Conservation (phyloP, 1,284 basidiomycete genomes). For the Baeospora myosura region DNA sequence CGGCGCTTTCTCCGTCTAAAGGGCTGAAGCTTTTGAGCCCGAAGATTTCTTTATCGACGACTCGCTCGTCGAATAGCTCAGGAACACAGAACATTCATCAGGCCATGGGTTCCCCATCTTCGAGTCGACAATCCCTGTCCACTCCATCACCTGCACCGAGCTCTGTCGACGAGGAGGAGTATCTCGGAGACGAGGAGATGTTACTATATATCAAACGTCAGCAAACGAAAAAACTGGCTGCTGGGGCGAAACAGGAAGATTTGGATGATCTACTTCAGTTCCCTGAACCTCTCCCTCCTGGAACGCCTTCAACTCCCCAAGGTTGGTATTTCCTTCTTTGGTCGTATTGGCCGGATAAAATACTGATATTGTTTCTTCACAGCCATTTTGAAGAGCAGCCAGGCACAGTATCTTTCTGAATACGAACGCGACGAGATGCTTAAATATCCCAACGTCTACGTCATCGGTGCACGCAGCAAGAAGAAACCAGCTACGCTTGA, state of each 20-base stretch:
- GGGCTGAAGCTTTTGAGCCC: conserved; percentile 72
- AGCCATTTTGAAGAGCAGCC: conserved; percentile 59
- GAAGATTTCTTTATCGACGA: conserved; percentile 57
- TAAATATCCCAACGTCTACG: conserved; percentile 84
- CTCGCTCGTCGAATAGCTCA: conserved; percentile 46
- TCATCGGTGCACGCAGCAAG: conserved; percentile 69
- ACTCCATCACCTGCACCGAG: conserved; percentile 75
- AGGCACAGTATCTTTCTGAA: conserved; percentile 64
- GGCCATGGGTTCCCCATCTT: conserved; percentile 55
- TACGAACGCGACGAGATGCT: conserved; percentile 91
- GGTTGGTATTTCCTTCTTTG: conserved; percentile 40
- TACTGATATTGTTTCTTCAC: conserved; percentile 13
- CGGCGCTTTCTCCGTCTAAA: conserved; percentile 75
- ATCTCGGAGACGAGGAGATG: conserved; percentile 95
- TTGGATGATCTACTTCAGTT: conserved; percentile 87
- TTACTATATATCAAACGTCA: conserved; percentile 87
- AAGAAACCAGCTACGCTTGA: conserved; percentile 77
- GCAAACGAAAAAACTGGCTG: conserved; percentile 81
- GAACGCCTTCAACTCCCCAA: conserved; percentile 59
- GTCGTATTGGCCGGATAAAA: conserved; percentile 5
- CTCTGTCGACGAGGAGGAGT: conserved; percentile 83
- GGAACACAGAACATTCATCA: conserved; percentile 47
- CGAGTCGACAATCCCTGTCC: conserved; percentile 68
- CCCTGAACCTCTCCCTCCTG: conserved; percentile 81
- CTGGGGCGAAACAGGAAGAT: conserved; percentile 79